phyloP scores from a whole-genome alignment of 345 rosid genomes.

The Sapria himalayana region DNA sequence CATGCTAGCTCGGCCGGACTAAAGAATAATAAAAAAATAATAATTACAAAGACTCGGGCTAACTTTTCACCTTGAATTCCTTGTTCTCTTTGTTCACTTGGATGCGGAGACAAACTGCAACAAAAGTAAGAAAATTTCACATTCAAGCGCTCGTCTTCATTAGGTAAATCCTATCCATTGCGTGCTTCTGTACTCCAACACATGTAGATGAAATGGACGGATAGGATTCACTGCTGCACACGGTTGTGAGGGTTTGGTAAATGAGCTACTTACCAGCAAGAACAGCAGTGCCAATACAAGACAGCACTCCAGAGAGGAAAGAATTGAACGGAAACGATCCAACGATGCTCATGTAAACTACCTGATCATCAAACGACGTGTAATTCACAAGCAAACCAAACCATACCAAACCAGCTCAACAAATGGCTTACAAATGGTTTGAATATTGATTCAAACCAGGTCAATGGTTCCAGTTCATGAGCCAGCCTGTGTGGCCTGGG shows the following conservation, averaged over 20 bases:
- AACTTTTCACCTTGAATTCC: constrained; percentile 84
- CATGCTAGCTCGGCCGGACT: too few species aligned
- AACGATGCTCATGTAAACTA: constrained; percentile 81
- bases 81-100: constrained; percentile 99
- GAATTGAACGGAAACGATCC: constrained; percentile 99
- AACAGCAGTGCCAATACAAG: constrained; percentile 87
- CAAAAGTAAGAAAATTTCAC: constrained; percentile 4
- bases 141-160: constrained; percentile 2
- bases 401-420: not conserved
- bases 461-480: too few species aligned
- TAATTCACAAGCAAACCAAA: not conserved
- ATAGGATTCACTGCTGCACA: too few species aligned
- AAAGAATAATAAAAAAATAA: too few species aligned
- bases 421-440: too few species aligned
- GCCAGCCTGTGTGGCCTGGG: too few species aligned
- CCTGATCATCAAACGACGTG: constrained; percentile 18
- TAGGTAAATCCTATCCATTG: too few species aligned
- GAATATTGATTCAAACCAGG: too few species aligned
- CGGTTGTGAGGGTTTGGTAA: too few species aligned
- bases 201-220: too few species aligned
- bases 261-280: constrained; percentile 61
- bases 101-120: constrained; percentile 86
- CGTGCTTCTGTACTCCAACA: too few species aligned
- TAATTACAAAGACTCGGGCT: too few species aligned
- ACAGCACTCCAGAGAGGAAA: constrained; percentile 96